Percentiles rank a stretch among this genome's conserved stretches.
Evolutionary conservation across 768 basidiomycete genomes (phyloP).

Genomic region (Amanita rimosa): DNA sequence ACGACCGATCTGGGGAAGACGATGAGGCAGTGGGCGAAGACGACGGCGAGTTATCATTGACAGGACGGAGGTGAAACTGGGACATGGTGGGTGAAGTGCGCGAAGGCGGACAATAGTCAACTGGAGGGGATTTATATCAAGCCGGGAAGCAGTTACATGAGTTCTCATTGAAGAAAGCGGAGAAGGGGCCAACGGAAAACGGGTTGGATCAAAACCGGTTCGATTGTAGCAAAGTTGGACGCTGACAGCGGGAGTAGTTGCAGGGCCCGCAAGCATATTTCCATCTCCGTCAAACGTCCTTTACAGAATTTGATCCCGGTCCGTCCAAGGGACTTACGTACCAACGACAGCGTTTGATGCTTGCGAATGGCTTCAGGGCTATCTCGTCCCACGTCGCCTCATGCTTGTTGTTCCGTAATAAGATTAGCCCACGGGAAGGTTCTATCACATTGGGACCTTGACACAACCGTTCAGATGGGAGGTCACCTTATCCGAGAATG

Average conservation of each 20-base stretch:
- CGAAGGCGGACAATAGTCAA: slow-evolving; percentile 6
- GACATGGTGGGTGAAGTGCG: slow-evolving; percentile 15
- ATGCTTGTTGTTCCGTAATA: slow-evolving; percentile 7
- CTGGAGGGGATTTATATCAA: slow-evolving; percentile 18
- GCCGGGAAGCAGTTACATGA: slow-evolving; percentile 15
- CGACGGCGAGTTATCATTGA: slow-evolving; percentile 34
- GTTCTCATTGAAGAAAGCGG: slow-evolving; percentile 8
- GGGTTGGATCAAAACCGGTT: slow-evolving; percentile 18
- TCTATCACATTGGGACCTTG: slow-evolving; percentile 5
- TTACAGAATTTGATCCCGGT: slow-evolving; percentile 8
- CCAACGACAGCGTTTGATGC: slow-evolving; percentile 3
- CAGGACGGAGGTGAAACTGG: slow-evolving; percentile 46
- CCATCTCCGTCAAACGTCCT: slow-evolving; percentile 7
- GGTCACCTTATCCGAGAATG: slow-evolving; percentile 4
- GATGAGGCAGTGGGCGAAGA: slow-evolving; percentile 42
- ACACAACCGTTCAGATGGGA: slow-evolving; percentile 7
- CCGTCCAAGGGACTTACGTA: slow-evolving; percentile 6
- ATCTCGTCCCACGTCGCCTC: slow-evolving; percentile 6
- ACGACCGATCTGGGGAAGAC: slow-evolving; percentile 31
- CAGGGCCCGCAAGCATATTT: slow-evolving; percentile 7
- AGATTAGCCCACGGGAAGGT: slow-evolving; percentile 6
- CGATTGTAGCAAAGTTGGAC: slow-evolving; percentile 11
- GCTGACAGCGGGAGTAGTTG: slow-evolving; percentile 6
- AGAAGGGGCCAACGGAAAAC: slow-evolving; percentile 16
- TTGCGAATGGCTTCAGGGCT: slow-evolving; percentile 6